These are phyloP conservation scores for Colletotrichum destructivum DNA, from an alignment of 2,329 filamentous ascomycete genomes.

Conservation along the genomic window DNA sequence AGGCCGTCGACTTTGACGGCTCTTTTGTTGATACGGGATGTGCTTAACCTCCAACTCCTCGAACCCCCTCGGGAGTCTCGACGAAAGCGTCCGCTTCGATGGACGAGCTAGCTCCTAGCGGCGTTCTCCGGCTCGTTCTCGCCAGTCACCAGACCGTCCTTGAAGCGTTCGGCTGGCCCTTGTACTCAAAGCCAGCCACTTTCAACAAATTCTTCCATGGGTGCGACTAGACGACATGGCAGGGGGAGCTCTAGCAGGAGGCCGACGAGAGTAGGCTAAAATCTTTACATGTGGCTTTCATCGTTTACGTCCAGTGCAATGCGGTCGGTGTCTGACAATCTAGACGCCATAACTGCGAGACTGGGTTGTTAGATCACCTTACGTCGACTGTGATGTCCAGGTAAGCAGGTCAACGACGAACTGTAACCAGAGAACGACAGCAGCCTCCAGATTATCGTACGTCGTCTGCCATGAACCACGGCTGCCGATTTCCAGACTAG, in stretches of 20 bases:
- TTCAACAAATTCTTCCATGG: background rate
- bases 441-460: background rate
- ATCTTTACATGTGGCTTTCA: background rate
- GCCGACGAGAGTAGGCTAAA: background rate
- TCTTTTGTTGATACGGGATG: background rate
- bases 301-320: background rate
- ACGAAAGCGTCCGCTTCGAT: background rate
- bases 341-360: background rate
- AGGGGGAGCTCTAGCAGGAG: background rate
- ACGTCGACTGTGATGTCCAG: background rate
- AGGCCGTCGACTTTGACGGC: background rate
- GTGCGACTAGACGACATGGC: background rate
- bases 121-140: background rate
- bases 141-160: background rate
- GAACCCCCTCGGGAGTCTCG: background rate
- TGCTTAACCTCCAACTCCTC: conserved; percentile 15
- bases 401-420: background rate
- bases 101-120: conserved; percentile 16
- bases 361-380: background rate
- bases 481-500: too few species aligned
- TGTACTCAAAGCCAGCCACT: background rate
- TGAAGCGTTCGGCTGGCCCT: background rate
- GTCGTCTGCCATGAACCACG: background rate
- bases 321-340: background rate
- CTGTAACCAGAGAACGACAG: background rate